Base-by-base conservation (phyloP, 192 early-diverging fungal genomes). In the Tieghemiomyces parasiticus region DNA sequence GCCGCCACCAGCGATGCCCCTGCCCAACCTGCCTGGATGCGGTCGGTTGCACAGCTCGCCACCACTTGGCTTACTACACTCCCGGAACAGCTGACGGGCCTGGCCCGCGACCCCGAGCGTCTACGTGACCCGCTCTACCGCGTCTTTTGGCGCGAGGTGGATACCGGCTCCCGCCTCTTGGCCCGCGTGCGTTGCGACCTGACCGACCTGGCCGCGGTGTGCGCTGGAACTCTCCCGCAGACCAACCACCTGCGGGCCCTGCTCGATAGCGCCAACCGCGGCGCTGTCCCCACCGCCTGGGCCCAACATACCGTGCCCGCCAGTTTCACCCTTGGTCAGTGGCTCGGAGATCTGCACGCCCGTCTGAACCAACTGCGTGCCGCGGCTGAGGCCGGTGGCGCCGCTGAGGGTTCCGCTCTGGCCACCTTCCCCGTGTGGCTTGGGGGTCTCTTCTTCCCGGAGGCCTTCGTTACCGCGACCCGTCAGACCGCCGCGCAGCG, bases 401-500 rank as follows among this genome's bases (percentile, higher is more conserved):
- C 54, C 0, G 38, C 29, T 6, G 55, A 35, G 14, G 52, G 24
- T 31, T 46, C 45, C 1, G 51, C 61, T 28, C 56, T 68, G 2
- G 60, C 58, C 19, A 58, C 54, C 3, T 64, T 74, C 38, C 61
- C 69, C 30, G 72, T 95, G n/a, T 91, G 86, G 87, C 63, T 94
- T 22, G 92, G 92, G 49, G 91, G 89, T 0, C 68, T 94, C 22
- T 82, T 94, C 67, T 81, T 80, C 44, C 92, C 92, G 20, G 89
- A 93, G 67, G 92, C 92, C 20, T 94, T 84, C 67, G 75, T 93
- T 22, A 95, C 91, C 0, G 92, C 91, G 25, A 92, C 92, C 14
- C 78, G 91, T 35, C 92, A 95, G 68, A 74, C 79, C 6, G 85
- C 79, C 2, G 89, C 92, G 20, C 86, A 93, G 67, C 67, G 62